Base-by-base conservation (phyloP, 2,329 filamentous ascomycete species). In the Xylaria sp. region DNA sequence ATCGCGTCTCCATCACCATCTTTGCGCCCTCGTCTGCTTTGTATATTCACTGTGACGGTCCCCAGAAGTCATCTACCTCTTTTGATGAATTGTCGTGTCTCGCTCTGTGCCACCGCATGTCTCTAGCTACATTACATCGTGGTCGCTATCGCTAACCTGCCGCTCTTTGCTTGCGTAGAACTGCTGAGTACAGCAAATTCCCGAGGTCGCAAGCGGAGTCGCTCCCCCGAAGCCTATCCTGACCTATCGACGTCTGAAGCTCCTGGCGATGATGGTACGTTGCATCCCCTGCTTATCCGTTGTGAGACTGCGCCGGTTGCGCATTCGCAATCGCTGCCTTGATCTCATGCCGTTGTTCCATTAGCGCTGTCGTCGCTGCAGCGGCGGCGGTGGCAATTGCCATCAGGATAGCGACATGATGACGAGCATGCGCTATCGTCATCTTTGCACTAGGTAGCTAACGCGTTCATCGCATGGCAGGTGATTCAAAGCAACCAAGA, bases 121-220 rank as follows among this genome's bases (percentile, higher is more conserved):
- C 60, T 57, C 62, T 59, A 55, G 61, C 58, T 65, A 61, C 61
- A 30, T n/a, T 16, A 13, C 6, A 59, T 59, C 59, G 58, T 59
- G 57, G 61, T 66, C 65, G 57, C 69, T 70, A 59, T 66, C 65
- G 57, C 69, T 70, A 59, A 70, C 58, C 60, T 62, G 46, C 56
- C 57, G 54, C 50, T 46, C 37, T 64, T 57, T 69, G 53, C 66
- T 67, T 66, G 59, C 60, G 76, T 70, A 82, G 84, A 77, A 75
- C 74, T 76, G 75, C 78, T 76, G 73, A 76, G 76, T 68, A 78
- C 75, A 63, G 59, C 61, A 79, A 78, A 72, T 76, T 70, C 86
- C 66, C 86, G 90, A 74, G 89, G 89, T 68, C 78, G 87, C 69
- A 95, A 95, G 79, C 84, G 91, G 75, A 89, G 85, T 80, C 87